Percentiles rank a stretch among this genome's conserved stretches.
Evolutionary conservation across 345 rosid species (phyloP).

Genomic region (Fremontodendron californicum): DNA sequence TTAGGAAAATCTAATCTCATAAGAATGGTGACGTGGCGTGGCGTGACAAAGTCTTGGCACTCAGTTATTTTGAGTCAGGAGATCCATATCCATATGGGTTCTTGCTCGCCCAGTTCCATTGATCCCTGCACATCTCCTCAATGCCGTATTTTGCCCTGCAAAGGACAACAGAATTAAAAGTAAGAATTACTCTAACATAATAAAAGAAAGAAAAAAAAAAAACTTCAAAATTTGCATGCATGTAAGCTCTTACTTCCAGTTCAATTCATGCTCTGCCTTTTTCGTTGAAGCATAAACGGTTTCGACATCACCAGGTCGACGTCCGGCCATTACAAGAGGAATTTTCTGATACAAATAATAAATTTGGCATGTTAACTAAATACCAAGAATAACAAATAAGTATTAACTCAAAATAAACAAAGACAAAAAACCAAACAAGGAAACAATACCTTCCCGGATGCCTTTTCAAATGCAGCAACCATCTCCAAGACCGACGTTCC

Average conservation of each 20-base stretch:
- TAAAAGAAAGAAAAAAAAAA: not conserved
- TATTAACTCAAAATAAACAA: not conserved
- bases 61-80: conserved; percentile 28
- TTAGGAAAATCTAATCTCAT: not conserved
- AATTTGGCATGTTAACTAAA: not conserved
- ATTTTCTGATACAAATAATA: conserved; percentile 50
- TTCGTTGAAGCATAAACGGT: conserved; percentile 80
- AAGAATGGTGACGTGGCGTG: not conserved
- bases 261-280: conserved; percentile 70
- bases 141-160: conserved; percentile 83
- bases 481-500: conserved; percentile 97
- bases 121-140: conserved; percentile 93
- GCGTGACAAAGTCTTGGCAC: not conserved
- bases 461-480: conserved; percentile 91
- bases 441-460: conserved; percentile 69
- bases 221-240: not conserved
- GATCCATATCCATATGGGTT: conserved; percentile 86
- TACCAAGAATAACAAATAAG: not conserved
- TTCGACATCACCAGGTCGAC: conserved; percentile 93
- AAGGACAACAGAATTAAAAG: not conserved
- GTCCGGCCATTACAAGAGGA: conserved; percentile 64
- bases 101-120: conserved; percentile 96
- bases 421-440: not conserved
- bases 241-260: conserved; percentile 74
- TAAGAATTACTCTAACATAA: not conserved